These are phyloP conservation scores for Cryptococcus sp. DNA, from an alignment of 1,284 basidiomycete genomes.

Conservation along the genomic window DNA sequence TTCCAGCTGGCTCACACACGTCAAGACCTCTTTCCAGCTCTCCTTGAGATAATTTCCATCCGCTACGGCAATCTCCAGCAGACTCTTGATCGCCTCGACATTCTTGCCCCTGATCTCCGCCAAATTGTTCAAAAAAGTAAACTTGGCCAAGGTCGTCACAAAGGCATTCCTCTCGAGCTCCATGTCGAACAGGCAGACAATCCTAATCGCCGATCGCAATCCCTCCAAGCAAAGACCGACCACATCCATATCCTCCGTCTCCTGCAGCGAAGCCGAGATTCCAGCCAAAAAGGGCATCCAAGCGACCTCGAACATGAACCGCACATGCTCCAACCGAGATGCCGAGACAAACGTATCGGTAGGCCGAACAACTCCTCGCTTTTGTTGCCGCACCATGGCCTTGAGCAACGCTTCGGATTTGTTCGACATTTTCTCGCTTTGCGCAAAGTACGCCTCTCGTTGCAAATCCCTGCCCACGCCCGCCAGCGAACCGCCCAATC, in stretches of 20 bases:
- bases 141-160: constrained; percentile 93
- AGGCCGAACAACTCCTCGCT: constrained; percentile 50
- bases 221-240: constrained; percentile 90
- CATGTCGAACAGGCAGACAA: constrained; percentile 90
- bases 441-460: constrained; percentile 86
- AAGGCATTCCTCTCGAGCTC: constrained; percentile 94
- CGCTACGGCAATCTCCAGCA: constrained; percentile 84
- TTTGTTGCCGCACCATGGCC: constrained; percentile 9
- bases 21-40: constrained; percentile 92
- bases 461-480: constrained; percentile 88
- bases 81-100: constrained; percentile 92
- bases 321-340: constrained; percentile 88
- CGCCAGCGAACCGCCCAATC: constrained; percentile 65
- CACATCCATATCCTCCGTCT: constrained; percentile 83
- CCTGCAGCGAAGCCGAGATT: constrained; percentile 83
- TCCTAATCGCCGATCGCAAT: constrained; percentile 86
- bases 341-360: constrained; percentile 89
- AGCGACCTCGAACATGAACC: constrained; percentile 95
- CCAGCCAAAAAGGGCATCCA: constrained; percentile 97
- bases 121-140: constrained; percentile 92
- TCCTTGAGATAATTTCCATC: constrained; percentile 91
- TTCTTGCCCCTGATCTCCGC: constrained; percentile 98
- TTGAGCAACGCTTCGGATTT: constrained; percentile 74
- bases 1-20: constrained; percentile 93
- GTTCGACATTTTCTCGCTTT: constrained; percentile 89